Evolutionary conservation across 2,329 filamentous ascomycete species (phyloP).

Genomic region (Neonectria faginata): DNA sequence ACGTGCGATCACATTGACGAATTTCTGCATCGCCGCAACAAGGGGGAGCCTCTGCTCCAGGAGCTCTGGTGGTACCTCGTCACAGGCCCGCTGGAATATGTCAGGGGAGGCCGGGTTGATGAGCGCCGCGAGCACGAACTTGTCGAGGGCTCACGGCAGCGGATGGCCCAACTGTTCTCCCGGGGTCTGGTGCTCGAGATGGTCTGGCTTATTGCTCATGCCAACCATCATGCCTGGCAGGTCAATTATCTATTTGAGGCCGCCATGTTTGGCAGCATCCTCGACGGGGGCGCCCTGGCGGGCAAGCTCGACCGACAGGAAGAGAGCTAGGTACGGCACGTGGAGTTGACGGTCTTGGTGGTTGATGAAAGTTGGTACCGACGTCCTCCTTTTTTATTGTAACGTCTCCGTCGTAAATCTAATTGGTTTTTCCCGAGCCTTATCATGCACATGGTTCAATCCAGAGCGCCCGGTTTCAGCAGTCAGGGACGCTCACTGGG

Average conservation of each 20-base stretch:
- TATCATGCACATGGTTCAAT: neutral
- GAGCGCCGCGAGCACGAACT: constrained; percentile 28
- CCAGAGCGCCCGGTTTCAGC: constrained; percentile 46
- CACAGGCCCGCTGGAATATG: constrained; percentile 32
- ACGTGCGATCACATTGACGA: constrained; percentile 34
- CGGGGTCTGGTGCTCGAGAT: constrained; percentile 36
- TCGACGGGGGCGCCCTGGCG: constrained; percentile 45
- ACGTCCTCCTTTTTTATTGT: too few species aligned
- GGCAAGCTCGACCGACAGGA: constrained; percentile 48
- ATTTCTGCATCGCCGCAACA: constrained; percentile 13
- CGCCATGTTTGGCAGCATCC: constrained; percentile 50
- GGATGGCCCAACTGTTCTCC: constrained; percentile 42
- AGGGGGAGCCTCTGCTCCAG: constrained; percentile 30
- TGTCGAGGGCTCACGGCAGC: constrained; percentile 33
- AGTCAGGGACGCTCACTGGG: constrained; percentile 65
- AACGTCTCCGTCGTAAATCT: too few species aligned
- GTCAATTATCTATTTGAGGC: constrained; percentile 49
- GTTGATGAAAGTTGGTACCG: too few species aligned
- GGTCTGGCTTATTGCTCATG: constrained; percentile 43
- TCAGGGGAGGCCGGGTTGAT: constrained; percentile 30
- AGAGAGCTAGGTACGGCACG: constrained; percentile 9
- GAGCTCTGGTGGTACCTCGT: constrained; percentile 39
- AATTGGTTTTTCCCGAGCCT: too few species aligned
- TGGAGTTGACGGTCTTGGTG: too few species aligned
- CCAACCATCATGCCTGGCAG: constrained; percentile 46